These are phyloP conservation scores for Penicillium sp. DNA, from an alignment of 2,329 filamentous ascomycete species.

Conservation along the genomic window DNA sequence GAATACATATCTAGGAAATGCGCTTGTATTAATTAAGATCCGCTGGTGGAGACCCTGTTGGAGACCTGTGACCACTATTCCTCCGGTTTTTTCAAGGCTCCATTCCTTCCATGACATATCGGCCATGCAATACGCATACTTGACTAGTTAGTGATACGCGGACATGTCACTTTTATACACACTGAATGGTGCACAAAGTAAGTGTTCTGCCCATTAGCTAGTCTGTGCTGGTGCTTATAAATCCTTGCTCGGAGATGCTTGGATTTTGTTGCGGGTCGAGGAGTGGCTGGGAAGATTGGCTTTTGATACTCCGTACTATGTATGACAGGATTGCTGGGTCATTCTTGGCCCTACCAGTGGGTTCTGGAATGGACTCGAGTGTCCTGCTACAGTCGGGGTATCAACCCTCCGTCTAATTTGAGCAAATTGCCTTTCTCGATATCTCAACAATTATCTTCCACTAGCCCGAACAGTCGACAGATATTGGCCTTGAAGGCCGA, in stretches of 20 bases:
- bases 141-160: background rate
- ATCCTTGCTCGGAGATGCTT: background rate
- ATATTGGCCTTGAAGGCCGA: background rate
- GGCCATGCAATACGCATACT: too few relatives aligned
- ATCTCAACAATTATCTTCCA: background rate
- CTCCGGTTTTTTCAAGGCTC: conserved; percentile 18
- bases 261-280: background rate
- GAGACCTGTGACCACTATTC: conserved; percentile 20
- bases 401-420: background rate
- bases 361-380: background rate
- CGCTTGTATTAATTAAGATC: conserved; percentile 20
- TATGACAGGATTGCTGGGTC: background rate
- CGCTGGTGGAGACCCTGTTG: conserved; percentile 17
- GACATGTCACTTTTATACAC: background rate
- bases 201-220: background rate
- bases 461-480: background rate
- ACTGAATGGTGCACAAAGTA: background rate
- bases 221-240: conserved; percentile 3
- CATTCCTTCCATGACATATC: conserved; percentile 12
- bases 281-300: background rate
- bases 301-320: too few relatives aligned
- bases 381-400: background rate
- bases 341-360: background rate
- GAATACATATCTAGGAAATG: conserved; percentile 11
- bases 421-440: background rate